These are phyloP conservation scores for Encephalitozoon hellem DNA, from an alignment of 371 early-diverging fungal species.

Conservation along the genomic window DNA sequence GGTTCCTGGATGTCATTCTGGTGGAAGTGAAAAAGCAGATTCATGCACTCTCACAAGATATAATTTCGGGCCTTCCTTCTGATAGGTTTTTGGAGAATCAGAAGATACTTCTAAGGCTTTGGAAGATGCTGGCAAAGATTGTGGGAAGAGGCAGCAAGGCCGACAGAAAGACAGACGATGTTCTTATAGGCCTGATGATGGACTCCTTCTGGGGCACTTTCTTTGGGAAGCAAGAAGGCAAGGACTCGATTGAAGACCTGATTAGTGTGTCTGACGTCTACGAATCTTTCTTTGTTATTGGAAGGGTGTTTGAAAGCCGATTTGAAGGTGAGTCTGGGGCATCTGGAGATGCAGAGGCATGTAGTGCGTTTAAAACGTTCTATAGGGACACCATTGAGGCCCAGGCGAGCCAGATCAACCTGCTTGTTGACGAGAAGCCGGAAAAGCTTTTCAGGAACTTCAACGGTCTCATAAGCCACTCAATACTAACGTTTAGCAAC, in stretches of 20 bases:
- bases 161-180: not conserved
- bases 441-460: conserved; percentile 38
- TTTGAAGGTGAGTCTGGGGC: too few species aligned
- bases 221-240: not conserved
- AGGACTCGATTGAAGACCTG: not conserved
- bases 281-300: not conserved
- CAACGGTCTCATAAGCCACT: conserved; percentile 13
- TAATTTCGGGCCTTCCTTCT: not conserved
- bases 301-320: conserved; percentile 6
- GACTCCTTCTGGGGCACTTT: not conserved
- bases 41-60: not conserved
- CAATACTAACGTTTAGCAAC: conserved; percentile 43
- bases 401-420: conserved; percentile 31
- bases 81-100: not conserved
- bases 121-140: not conserved
- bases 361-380: not conserved
- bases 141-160: not conserved
- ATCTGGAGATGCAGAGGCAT: not conserved
- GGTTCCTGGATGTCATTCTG: not conserved
- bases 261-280: not conserved
- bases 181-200: not conserved
- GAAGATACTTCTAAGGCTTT: not conserved
- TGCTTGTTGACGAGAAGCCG: conserved; percentile 26
- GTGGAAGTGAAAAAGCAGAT: not conserved
- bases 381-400: not conserved